phyloP scores from a whole-genome alignment of 192 early-diverging fungal genomes.

The Coemansia sp. region DNA sequence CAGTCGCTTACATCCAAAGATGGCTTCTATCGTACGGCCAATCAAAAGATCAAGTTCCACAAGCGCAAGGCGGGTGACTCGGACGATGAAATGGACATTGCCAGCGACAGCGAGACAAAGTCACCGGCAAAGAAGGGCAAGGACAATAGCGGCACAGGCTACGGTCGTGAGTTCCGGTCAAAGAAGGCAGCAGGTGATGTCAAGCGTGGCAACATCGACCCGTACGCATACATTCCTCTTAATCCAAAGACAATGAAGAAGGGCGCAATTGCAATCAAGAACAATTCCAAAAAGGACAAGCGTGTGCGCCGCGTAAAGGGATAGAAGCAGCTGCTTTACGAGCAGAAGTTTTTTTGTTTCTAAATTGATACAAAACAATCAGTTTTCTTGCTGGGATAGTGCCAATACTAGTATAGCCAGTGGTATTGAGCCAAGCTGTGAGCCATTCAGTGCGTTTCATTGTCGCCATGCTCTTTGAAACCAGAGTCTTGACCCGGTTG shows the following conservation, averaged over 20 bases:
- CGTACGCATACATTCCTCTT: constrained; percentile 94
- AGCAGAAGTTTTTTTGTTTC: not conserved
- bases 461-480: not conserved
- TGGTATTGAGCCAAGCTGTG: no score
- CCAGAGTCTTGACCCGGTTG: no score
- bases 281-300: constrained; percentile 48
- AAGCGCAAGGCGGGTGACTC: constrained; percentile 64
- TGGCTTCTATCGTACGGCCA: constrained; percentile 79
- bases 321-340: not conserved
- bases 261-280: constrained; percentile 41
- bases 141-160: constrained; percentile 22
- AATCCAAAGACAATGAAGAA: constrained; percentile 54
- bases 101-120: constrained; percentile 60
- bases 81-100: constrained; percentile 62
- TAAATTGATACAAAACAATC: constrained; percentile 4
- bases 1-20: constrained; percentile 76
- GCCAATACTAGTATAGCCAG: no score
- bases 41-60: constrained; percentile 88
- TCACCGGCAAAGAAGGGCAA: constrained; percentile 33
- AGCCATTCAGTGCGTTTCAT: not conserved
- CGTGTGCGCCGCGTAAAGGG: constrained; percentile 24
- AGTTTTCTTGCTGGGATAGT: not conserved
- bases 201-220: constrained; percentile 81
- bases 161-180: constrained; percentile 72
- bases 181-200: constrained; percentile 91